Evolutionary conservation across 495 filamentous ascomycete genomes (phyloP), one percentile per base, ranked within the genome.

Genomic region (Aeminium ludgeri): DNA sequence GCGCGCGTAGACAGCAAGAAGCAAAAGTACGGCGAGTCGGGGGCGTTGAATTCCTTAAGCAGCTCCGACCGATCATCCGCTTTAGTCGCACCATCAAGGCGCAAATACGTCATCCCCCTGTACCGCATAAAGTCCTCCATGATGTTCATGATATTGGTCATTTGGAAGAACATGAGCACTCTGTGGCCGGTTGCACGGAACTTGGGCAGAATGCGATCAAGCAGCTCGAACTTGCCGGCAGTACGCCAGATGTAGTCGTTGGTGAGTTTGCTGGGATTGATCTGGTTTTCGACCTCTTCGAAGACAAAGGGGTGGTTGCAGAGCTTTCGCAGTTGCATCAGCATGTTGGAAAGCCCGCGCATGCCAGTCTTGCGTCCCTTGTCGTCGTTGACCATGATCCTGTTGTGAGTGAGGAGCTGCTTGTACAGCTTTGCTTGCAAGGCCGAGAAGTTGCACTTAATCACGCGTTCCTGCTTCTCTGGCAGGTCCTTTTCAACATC

Each of bases 71-170:
- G 83, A 57, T 97, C 89, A 55, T 97, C 89, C 0, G 89, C 84
- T 58, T 97, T 97, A 15, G 89, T 97, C 3, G 85, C 84, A 59
- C 89, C 89, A 52, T 97, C 89, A 34, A 97, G 70, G 44, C 89
- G 85, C 32, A 97, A 69, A 57, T 94, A 97, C 41, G 74, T 62
- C 48, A 92, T 67, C 20, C 75, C 78, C 34, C 82, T 73, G 43
- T 81, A 74, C 3, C 89, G 81, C 39, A 97, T 66, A 61, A 89
- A 97, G 60, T 97, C 89, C 52, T 97, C 89, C 91, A 97, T 96
- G 57, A 97, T 97, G 59, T 97, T 93, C 89, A 97, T 97, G 55
- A 97, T 97, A 30, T 92, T 84, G 1, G 89, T 97, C 89, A 97
- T 97, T 60, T 97, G 89, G 72, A 97, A 97, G 72, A 97, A 97